phyloP scores from a whole-genome alignment of 805 yeast species.

The Teunomyces cretensis region DNA sequence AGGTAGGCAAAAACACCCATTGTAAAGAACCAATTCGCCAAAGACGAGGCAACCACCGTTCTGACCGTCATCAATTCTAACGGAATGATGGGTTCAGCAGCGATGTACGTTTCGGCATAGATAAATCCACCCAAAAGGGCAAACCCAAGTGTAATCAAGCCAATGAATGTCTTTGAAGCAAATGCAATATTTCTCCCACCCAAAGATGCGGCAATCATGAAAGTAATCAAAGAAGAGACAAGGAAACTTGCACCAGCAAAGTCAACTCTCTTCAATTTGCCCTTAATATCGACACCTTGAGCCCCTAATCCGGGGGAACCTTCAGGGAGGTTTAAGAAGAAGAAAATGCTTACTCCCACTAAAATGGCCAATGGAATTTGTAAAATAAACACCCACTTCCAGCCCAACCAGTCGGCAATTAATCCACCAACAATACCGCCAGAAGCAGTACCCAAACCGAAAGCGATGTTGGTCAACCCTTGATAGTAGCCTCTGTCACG shows the following conservation, averaged over 20 bases:
- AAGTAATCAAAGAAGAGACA: conserved; percentile 55
- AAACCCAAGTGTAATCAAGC: conserved; percentile 31
- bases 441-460: conserved; percentile 62
- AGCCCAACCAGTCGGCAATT: conserved; percentile 54
- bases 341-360: conserved; percentile 37
- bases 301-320: conserved; percentile 59
- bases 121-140: conserved; percentile 43
- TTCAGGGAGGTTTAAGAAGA: conserved; percentile 46
- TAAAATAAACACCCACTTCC: conserved; percentile 44
- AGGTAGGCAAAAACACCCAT: conserved; percentile 65
- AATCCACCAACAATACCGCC: conserved; percentile 53
- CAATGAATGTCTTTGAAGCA: conserved; percentile 41
- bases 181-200: conserved; percentile 59
- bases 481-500: conserved; percentile 80
- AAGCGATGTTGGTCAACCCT: conserved; percentile 76
- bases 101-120: conserved; percentile 49
- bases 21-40: conserved; percentile 68
- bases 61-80: conserved; percentile 54
- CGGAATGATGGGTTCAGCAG: conserved; percentile 69
- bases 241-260: conserved; percentile 62
- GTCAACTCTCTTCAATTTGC: conserved; percentile 60
- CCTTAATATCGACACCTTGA: conserved; percentile 43
- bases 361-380: conserved; percentile 44
- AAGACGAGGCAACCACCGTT: conserved; percentile 63
- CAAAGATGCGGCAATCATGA: conserved; percentile 64